Evolutionary conservation across 345 rosid genomes (phyloP).

Genomic region (Lenwebbia sp.): DNA sequence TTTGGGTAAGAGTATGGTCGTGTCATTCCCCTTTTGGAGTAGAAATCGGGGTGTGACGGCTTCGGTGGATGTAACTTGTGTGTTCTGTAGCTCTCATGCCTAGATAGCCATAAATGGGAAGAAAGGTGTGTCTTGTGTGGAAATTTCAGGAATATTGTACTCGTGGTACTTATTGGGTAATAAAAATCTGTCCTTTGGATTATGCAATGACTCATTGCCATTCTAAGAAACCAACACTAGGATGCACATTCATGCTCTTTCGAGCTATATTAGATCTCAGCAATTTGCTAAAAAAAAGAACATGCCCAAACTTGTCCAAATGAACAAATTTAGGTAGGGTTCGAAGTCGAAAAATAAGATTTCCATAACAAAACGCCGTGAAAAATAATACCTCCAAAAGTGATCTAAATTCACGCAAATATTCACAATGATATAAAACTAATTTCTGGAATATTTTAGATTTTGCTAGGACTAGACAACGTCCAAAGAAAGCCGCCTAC

Average conservation of each 20-base stretch:
- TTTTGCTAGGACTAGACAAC: background rate
- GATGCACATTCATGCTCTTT: background rate
- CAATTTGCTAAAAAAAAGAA: background rate
- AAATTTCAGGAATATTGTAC: no score
- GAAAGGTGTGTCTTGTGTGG: background rate
- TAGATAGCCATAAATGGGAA: background rate
- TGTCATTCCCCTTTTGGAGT: no score
- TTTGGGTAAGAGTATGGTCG: no score
- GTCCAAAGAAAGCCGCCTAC: background rate
- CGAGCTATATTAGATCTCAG: background rate
- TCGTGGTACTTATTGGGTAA: background rate
- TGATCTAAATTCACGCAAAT: background rate
- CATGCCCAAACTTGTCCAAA: background rate
- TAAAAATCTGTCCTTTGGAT: background rate
- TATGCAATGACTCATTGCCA: background rate
- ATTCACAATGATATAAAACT: background rate
- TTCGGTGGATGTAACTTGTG: no score
- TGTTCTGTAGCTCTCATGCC: background rate
- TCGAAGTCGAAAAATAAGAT: background rate
- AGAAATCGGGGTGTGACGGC: no score
- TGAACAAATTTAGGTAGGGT: background rate
- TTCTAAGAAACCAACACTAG: background rate
- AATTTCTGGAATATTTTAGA: background rate
- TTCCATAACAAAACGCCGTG: background rate
- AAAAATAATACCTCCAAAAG: background rate